Base-by-base conservation (phyloP, 305 asterid species). In the Petunia hybrid region DNA sequence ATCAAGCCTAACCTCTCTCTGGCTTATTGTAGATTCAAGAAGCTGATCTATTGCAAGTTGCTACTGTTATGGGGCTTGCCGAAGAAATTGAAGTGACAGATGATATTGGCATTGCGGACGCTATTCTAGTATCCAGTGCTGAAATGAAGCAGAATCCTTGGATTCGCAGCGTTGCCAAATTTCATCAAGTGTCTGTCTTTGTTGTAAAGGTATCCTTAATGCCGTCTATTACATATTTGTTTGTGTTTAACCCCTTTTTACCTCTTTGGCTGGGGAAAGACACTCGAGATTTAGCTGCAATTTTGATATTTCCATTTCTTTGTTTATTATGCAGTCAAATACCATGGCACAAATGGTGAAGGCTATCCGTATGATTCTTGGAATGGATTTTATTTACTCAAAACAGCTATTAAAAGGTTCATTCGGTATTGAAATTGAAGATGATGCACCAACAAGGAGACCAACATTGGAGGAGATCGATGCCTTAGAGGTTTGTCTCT, bases 261-360 rank as follows among this genome's bases (percentile, higher is more conserved):
- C 31, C 35, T 78, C 36, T 71, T 66, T 51, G 78, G 36, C 40
- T 35, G 39, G 61, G 57, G 61, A 78, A 78, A 6, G 48, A 40
- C 6, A 60, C 74, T 6, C 77, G 16, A 64, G 80, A 76, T 63
- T 78, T 13, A 40, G 57, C 41, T 67, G 79, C 64, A 43, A 40
- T 78, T 16, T 77, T 53, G 57, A 76, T 61, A 67, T 79, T 51
- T 43, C 68, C 70, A 59, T 77, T 77, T 73, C 42, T 76, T 57
- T 80, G 79, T 75, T 83, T 73, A 83, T 79, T 60, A 51, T 83
- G 83, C 91, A 94, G 99, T 94, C 98, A 77, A 93, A 84, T 82
- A 87, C 98, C 53, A 96, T 92, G 98, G 98, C 98, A 0, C 98
- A 96, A 84, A 94, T 96, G 94, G 99, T 96, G 22, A 96, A 94